A percentile compares a stretch with the other conserved stretches of the same genome.
Evolutionary conservation across 2,329 filamentous ascomycete species (phyloP).

Genomic region (Diaporthe humulicola): DNA sequence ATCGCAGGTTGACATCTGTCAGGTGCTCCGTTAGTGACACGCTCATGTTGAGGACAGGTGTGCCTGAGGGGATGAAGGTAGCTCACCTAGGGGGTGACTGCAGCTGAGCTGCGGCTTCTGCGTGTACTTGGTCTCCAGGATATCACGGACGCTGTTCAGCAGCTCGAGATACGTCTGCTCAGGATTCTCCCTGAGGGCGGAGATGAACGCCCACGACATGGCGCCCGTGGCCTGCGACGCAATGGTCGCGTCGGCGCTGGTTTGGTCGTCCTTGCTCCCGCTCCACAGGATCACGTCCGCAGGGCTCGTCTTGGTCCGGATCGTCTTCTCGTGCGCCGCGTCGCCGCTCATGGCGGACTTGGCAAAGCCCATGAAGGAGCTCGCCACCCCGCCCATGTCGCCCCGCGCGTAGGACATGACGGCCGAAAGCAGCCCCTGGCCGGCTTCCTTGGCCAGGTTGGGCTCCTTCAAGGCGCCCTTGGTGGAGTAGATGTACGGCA

Average conservation of each 20-base stretch:
- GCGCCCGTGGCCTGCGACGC: constrained; percentile 91
- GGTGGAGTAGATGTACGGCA: constrained; percentile 85
- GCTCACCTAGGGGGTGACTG: constrained; percentile 92
- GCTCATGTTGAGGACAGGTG: background rate
- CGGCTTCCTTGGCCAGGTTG: constrained; percentile 84
- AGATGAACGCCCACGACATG: constrained; percentile 98
- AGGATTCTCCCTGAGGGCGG: constrained; percentile 89
- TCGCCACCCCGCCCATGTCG: constrained; percentile 85
- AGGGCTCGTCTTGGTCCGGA: constrained; percentile 90
- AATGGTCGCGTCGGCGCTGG: constrained; percentile 93
- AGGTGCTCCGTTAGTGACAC: constrained; percentile 1
- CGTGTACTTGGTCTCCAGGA: constrained; percentile 86
- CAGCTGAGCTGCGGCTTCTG: constrained; percentile 98
- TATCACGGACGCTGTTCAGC: constrained; percentile 93
- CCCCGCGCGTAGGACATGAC: constrained; percentile 85
- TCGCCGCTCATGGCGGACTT: constrained; percentile 87
- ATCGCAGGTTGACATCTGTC: constrained; percentile 37
- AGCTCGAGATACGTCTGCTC: constrained; percentile 97
- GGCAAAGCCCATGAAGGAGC: constrained; percentile 84
- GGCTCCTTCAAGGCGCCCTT: constrained; percentile 86
- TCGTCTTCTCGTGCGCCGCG: constrained; percentile 82
- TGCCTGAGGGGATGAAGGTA: too few relatives aligned
- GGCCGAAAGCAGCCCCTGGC: constrained; percentile 77
- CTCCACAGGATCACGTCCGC: constrained; percentile 99
- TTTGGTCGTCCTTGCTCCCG: constrained; percentile 95